Conservation (phyloP, 148 eudicot genomes). For the Vaccinium darrowii region DNA sequence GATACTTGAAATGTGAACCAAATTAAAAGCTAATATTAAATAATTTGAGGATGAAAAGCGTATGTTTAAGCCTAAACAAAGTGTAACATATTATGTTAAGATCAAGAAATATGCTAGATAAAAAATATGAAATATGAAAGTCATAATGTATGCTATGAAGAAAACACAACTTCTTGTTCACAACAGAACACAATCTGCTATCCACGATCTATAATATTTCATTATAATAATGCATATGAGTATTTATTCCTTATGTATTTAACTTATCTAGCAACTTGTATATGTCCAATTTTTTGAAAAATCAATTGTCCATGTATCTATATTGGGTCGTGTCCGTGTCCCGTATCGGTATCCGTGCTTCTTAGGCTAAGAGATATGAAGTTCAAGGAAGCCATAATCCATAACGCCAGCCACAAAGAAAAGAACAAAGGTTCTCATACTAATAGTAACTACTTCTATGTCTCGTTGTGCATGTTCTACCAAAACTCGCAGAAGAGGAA, state of each 20-base stretch:
- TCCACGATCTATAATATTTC: background rate
- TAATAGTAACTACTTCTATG: background rate
- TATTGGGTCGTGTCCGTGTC: background rate
- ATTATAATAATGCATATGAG: background rate
- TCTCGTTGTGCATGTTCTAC: background rate
- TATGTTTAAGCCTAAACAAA: too few species aligned
- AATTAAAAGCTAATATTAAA: background rate
- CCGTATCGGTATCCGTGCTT: background rate
- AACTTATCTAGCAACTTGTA: background rate
- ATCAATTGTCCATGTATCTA: background rate
- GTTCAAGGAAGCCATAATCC: background rate
- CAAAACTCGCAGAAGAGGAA: slow-evolving; percentile 48
- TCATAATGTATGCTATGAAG: background rate
- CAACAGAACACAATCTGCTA: background rate
- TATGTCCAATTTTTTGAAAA: background rate
- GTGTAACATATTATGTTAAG: background rate
- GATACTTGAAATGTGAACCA: background rate
- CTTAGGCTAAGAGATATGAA: background rate
- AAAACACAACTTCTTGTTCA: background rate
- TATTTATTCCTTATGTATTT: background rate
- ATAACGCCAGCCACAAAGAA: background rate
- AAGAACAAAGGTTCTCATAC: background rate
- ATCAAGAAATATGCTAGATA: background rate
- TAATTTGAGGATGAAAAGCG: background rate
- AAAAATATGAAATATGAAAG: background rate